Evolutionary conservation across 2,329 filamentous ascomycete genomes (phyloP), one percentile per base, ranked within the genome.

Genomic region (Fusarium continuum): DNA sequence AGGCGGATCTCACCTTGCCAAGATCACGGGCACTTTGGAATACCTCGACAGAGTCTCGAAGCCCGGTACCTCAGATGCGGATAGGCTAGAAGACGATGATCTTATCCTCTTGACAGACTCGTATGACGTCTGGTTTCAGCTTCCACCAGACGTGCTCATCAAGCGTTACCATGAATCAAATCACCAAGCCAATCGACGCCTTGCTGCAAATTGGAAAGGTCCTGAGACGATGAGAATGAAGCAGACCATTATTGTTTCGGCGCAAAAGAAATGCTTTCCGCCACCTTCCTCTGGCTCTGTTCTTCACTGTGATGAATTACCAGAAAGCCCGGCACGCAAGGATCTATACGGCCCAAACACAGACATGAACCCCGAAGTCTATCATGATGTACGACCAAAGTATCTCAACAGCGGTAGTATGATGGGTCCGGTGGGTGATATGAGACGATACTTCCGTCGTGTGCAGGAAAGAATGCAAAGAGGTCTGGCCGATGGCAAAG

Each of bases 41-140:
- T 74, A 71, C 13, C 65, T 74, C 0, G 67, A 74, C 10, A 22
- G 16, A 1, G 58, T 63, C 22, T 32, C 34, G 3, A 38, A 28
- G 0, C 17, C 22, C 0, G 19, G 25, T 2, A 46, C 64, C 2
- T 22, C 59, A 0, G 41, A 50, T 2, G 53, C 34, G 3, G 50
- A 70, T 13, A 52, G 35, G 8, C 44, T 71, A 0, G 34, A 46
- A 1, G 70, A 72, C 2, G 28, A 72, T 6, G 72, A 74, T 19
- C 39, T 74, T 1, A 40, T 73, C 8, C 47, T 73, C 0, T 31
- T 74, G 6, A 61, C 65, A 4, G 72, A 74, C 16, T 66, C 70
- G 2, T 67, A 70, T 8, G 72, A 74, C 6, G 48, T 67, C 6
- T 74, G 72, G 71, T 73, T 72, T 13, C 72, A 74, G 16, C 70